These are phyloP conservation scores for Phylloporus rhodoxanthus DNA, from an alignment of 768 basidiomycete species.

Conservation along the genomic window DNA sequence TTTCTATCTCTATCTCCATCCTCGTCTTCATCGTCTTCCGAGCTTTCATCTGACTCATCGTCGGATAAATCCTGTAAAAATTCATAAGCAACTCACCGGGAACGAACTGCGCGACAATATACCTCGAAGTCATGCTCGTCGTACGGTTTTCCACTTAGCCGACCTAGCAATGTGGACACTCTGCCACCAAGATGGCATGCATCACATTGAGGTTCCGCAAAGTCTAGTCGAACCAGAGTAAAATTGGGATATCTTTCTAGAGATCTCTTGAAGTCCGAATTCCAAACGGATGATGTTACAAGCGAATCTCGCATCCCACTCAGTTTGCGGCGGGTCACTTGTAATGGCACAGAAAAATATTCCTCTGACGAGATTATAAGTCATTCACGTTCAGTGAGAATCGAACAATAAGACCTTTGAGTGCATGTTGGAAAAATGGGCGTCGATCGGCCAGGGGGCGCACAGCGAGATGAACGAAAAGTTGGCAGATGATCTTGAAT, in stretches of 20 bases:
- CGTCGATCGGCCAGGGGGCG: constrained; percentile 46
- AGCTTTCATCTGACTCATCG: constrained; percentile 22
- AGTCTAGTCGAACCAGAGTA: constrained; percentile 45
- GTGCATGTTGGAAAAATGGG: constrained; percentile 49
- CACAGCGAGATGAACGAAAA: constrained; percentile 79
- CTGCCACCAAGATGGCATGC: constrained; percentile 76
- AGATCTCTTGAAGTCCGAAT: constrained; percentile 55
- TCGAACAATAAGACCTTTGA: constrained; percentile 36
- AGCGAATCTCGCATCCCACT: constrained; percentile 65
- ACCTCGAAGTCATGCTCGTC: constrained; percentile 65
- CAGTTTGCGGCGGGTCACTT: constrained; percentile 63
- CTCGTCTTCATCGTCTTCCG: constrained; percentile 20
- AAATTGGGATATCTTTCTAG: constrained; percentile 67
- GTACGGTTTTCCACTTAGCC: constrained; percentile 65
- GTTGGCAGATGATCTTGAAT: constrained; percentile 84
- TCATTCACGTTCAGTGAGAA: neutral
- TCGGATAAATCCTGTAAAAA: constrained; percentile 15
- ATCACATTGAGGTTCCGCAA: constrained; percentile 63
- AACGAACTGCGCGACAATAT: constrained; percentile 7
- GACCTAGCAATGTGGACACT: constrained; percentile 56
- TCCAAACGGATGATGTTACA: constrained; percentile 84
- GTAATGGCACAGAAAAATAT: constrained; percentile 71
- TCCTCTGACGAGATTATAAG: constrained; percentile 35
- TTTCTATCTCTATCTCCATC: constrained; percentile 3
- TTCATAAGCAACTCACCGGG: neutral